Evolutionary conservation across 495 filamentous ascomycete genomes (phyloP), one percentile per base, ranked within the genome.

Genomic region (Hamigera avellanea): DNA sequence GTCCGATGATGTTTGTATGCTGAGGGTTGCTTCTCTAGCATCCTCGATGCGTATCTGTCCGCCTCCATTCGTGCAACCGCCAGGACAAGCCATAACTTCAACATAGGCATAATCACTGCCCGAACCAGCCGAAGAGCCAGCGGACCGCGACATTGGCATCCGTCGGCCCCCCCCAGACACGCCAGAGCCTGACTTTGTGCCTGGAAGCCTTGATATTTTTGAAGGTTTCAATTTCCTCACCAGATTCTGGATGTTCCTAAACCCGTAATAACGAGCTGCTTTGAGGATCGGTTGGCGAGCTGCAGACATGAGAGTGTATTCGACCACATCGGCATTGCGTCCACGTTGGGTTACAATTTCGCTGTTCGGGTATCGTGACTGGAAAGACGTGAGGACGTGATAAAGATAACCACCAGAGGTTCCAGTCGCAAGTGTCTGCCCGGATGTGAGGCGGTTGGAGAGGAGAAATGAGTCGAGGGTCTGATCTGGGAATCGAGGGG

Each of bases 61-160:
- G 15, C 91, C 91, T 0, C 91, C 91, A 51, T 96, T 98, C 33
- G 91, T 98, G 56, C 91, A 98, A 1, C 91, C 91, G 8, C 93
- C 91, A 0, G 91, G 91, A 59, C 91, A 98, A 18, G 91, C 91
- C 91, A 98, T 98, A 23, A 98, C 93, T 52, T 98, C 91, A 8
- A 98, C 84, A 59, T 93, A 96, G 15, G 76, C 75, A 50, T 84
- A 88, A 9, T 91, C 83, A 14, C 59, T 52, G 13, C 58, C 67
- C 4, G 69, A 55, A 10, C 62, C 60, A 10, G 48, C 48, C 14
- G 50, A 35, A 2, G 56, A 30, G 0, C 48, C 50, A 2, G 44
- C 45, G 35, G 57, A 56, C 2, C 62, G 57, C 14, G 57, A 59
- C 16, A 53, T 33, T 19, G 51, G 53, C 34, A 50, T 52, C 54